These are phyloP conservation scores for Cronartium quercuum DNA, from an alignment of 1,284 basidiomycete genomes.

Conservation along the genomic window DNA sequence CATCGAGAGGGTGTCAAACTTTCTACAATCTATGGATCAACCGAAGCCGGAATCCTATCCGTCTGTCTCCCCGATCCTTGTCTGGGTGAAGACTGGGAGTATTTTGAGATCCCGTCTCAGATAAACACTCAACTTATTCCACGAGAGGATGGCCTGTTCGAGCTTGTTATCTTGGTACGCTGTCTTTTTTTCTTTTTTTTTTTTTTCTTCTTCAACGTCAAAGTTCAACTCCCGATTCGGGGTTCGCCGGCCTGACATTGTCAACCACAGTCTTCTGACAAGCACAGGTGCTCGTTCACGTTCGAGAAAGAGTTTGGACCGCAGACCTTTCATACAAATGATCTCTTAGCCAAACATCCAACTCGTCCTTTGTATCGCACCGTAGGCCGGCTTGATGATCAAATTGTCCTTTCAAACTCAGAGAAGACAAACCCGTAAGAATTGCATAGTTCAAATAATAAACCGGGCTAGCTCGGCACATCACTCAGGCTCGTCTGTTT, in stretches of 20 bases:
- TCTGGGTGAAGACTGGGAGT: not conserved
- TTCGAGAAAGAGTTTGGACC: not conserved
- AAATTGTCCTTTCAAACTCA: slow-evolving; percentile 1
- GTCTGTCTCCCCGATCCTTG: not conserved
- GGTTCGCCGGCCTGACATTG: no score
- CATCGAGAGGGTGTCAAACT: not conserved
- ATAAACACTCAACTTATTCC: not conserved
- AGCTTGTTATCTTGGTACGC: not conserved
- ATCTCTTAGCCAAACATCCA: not conserved
- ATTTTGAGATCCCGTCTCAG: not conserved
- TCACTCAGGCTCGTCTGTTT: not conserved
- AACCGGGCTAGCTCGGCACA: no score
- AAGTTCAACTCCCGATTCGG: no score
- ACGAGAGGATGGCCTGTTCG: not conserved
- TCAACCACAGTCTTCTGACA: not conserved
- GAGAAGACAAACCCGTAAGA: slow-evolving; percentile 8
- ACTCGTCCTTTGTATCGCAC: not conserved
- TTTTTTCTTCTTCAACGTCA: no score
- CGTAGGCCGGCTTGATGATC: slow-evolving; percentile 3
- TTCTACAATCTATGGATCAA: not conserved
- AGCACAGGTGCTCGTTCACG: not conserved
- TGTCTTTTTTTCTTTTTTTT: no score
- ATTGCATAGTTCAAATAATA: not conserved
- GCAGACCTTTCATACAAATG: not conserved
- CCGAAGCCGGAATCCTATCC: not conserved